A percentile compares a stretch with the other conserved stretches of the same genome.
Conservation (phyloP, 306 rosid species). For the Cucurbita pepo region DNA sequence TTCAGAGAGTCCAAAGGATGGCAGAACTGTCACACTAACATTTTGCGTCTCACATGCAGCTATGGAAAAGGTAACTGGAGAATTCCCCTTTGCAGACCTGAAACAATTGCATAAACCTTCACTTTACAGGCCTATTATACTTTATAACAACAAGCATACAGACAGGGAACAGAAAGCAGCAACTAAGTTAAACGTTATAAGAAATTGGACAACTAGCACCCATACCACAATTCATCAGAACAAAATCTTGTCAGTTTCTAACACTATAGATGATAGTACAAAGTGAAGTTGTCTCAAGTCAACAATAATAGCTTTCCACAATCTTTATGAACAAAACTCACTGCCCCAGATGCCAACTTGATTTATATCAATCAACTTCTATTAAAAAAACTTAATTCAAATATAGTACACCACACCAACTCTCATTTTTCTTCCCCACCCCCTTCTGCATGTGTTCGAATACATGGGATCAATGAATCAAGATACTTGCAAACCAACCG, state of each 20-base stretch:
- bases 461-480: slow-evolving; percentile 6
- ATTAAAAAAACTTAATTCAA: not conserved
- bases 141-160: not conserved
- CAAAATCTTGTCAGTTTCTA: not conserved
- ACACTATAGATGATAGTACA: not conserved
- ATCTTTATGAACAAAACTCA: not conserved
- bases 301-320: not conserved
- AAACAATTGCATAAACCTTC: slow-evolving; percentile 17
- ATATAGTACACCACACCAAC: not conserved
- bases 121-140: not conserved
- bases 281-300: not conserved
- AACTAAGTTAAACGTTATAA: not conserved
- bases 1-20: slow-evolving; percentile 75
- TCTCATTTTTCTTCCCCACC: not conserved
- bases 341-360: not conserved
- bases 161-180: not conserved
- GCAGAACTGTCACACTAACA: slow-evolving; percentile 82
- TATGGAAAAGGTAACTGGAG: slow-evolving; percentile 81
- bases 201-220: not conserved
- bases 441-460: not conserved
- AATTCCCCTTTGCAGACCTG: slow-evolving; percentile 88
- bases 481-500: slow-evolving; percentile 83
- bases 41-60: slow-evolving; percentile 98
- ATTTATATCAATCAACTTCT: not conserved
- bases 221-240: not conserved